Evolutionary conservation across 345 rosid species (phyloP).

Genomic region (Viola odorata): DNA sequence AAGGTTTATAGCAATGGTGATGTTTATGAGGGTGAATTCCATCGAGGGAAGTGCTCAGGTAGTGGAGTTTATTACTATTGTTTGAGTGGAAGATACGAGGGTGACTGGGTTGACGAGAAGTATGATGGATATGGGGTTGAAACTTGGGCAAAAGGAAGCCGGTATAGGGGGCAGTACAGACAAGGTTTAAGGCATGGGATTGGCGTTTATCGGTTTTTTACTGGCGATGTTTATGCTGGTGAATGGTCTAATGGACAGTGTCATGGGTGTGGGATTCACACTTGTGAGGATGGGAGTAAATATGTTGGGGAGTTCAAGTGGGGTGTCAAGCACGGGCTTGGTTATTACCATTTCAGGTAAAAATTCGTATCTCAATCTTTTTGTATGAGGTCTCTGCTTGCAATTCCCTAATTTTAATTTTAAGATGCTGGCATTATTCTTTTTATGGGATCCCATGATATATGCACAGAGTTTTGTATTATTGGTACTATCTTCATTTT

Average conservation of each 20-base stretch:
- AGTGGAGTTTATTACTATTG: slow-evolving; percentile 74
- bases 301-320: slow-evolving; percentile 81
- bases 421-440: background rate
- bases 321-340: slow-evolving; percentile 91
- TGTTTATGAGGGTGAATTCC: slow-evolving; percentile 86
- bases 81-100: slow-evolving; percentile 73
- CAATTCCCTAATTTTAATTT: slow-evolving; percentile 2
- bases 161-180: slow-evolving; percentile 73
- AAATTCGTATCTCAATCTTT: no score
- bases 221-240: slow-evolving; percentile 81
- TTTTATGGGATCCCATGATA: no score
- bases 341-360: slow-evolving; percentile 83
- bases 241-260: slow-evolving; percentile 90
- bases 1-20: slow-evolving; percentile 65
- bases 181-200: slow-evolving; percentile 84
- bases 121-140: slow-evolving; percentile 85
- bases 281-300: slow-evolving; percentile 72
- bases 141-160: slow-evolving; percentile 85
- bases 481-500: background rate
- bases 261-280: slow-evolving; percentile 75
- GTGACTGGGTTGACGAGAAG: slow-evolving; percentile 80
- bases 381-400: background rate
- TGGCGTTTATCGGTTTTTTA: slow-evolving; percentile 70
- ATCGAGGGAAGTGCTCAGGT: slow-evolving; percentile 65
- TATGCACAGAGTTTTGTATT: background rate